phyloP scores from a whole-genome alignment of 345 rosid species.

The Camelina neglecta region DNA sequence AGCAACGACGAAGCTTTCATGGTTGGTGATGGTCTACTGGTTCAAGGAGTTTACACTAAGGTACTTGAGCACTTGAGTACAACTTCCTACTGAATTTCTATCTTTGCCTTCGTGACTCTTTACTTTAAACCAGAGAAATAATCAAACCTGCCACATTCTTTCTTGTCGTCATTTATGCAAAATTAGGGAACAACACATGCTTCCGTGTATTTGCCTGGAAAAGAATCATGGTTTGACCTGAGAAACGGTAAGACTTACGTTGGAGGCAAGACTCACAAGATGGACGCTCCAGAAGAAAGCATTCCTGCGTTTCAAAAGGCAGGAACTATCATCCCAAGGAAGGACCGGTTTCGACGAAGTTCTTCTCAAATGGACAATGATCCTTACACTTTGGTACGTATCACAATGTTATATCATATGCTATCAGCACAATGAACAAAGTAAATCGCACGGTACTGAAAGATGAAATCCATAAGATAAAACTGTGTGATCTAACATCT shows the following conservation, averaged over 20 bases:
- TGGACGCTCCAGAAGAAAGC: constrained; percentile 79
- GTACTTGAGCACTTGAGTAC: constrained; percentile 45
- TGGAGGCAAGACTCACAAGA: constrained; percentile 74
- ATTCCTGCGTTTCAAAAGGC: constrained; percentile 97
- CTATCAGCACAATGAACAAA: background rate
- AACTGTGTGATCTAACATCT: background rate
- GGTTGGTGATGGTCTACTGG: constrained; percentile 90
- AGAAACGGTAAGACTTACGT: constrained; percentile 67
- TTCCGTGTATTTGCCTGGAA: constrained; percentile 88
- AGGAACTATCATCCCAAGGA: constrained; percentile 92
- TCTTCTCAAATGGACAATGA: constrained; percentile 94
- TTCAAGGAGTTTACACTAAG: constrained; percentile 92
- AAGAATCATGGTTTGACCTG: constrained; percentile 86
- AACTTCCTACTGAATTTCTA: constrained; percentile 19
- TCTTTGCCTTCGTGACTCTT: constrained; percentile 5
- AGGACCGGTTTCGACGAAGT: constrained; percentile 88
- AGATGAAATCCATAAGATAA: background rate
- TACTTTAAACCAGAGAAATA: constrained; percentile 7
- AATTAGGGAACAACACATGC: constrained; percentile 70
- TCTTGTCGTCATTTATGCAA: background rate
- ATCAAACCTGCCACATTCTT: constrained; percentile 1
- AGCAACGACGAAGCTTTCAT: constrained; percentile 93
- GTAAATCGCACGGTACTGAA: background rate
- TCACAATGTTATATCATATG: constrained; percentile 16
- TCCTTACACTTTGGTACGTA: constrained; percentile 91